Evolutionary conservation across 495 filamentous ascomycete genomes (phyloP).

Genomic region (Penicillium arizonense): DNA sequence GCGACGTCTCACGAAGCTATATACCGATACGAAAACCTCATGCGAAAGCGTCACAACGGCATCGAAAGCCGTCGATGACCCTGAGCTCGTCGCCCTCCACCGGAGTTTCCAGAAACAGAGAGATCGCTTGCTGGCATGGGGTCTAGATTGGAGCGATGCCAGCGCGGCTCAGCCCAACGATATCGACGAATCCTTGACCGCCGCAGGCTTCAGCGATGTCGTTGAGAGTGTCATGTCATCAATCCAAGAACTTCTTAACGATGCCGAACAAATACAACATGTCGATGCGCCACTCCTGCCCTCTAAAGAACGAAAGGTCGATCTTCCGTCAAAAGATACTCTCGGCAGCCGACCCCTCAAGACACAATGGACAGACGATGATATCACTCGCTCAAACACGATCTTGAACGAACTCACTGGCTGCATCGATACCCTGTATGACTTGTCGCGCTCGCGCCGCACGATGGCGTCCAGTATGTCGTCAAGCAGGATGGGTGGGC

Average conservation of each 20-base stretch:
- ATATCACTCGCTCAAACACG: constrained; percentile 50
- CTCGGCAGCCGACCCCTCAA: constrained; percentile 35
- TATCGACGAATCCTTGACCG: constrained; percentile 81
- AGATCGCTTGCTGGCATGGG: constrained; percentile 78
- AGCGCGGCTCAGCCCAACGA: constrained; percentile 64
- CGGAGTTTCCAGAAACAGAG: constrained; percentile 56
- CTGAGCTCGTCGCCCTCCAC: constrained; percentile 54
- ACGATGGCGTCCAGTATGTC: constrained; percentile 43
- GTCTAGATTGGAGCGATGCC: constrained; percentile 83
- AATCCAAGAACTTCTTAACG: constrained; percentile 82
- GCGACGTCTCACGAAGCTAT: constrained; percentile 81
- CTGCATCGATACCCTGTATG: constrained; percentile 87
- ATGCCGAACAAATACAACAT: constrained; percentile 77
- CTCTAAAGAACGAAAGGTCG: constrained; percentile 36
- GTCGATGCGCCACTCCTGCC: constrained; percentile 43
- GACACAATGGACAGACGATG: constrained; percentile 49
- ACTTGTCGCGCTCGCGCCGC: constrained; percentile 73
- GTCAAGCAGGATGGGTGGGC: constrained; percentile 25
- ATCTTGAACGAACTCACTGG: constrained; percentile 75
- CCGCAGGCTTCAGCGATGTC: constrained; percentile 81
- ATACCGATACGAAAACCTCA: constrained; percentile 87
- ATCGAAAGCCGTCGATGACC: constrained; percentile 54
- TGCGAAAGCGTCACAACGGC: constrained; percentile 79
- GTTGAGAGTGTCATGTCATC: constrained; percentile 86
- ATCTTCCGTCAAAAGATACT: constrained; percentile 35